A percentile compares a stretch with the other conserved stretches of the same genome.
These are phyloP conservation scores for Halophytophthora polymorphica DNA, from an alignment of 352 stramenopile genomes.

Conservation along the genomic window DNA sequence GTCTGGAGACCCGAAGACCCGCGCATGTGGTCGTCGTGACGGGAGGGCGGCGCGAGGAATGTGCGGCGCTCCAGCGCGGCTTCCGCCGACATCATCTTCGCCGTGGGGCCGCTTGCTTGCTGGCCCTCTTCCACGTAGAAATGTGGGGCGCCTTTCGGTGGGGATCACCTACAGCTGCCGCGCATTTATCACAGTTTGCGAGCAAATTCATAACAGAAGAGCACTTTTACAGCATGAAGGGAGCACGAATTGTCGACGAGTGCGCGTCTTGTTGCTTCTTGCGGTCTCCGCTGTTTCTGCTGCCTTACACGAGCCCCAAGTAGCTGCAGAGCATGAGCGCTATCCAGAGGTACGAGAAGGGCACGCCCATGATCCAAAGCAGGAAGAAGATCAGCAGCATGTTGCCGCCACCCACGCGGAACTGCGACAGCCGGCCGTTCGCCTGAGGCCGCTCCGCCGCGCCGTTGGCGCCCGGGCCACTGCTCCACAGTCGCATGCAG, in stretches of 20 bases:
- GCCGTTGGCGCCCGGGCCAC: constrained; percentile 23
- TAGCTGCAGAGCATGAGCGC: constrained; percentile 75
- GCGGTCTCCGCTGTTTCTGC: not conserved
- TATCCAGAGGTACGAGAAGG: constrained; percentile 79
- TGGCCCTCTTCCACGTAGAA: not conserved
- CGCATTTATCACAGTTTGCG: no score
- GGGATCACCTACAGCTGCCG: no score
- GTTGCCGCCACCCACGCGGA: constrained; percentile 69
- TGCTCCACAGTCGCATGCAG: constrained; percentile 9
- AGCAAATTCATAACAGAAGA: no score
- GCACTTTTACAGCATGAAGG: no score
- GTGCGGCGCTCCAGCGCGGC: constrained; percentile 18
- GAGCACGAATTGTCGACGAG: no score
- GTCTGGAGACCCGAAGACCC: constrained; percentile 5
- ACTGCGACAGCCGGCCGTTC: constrained; percentile 44
- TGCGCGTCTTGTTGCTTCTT: no score
- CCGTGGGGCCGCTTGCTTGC: not conserved
- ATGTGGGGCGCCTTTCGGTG: constrained; percentile 6
- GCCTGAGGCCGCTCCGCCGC: constrained; percentile 22
- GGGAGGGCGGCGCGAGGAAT: constrained; percentile 16
- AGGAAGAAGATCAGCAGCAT: constrained; percentile 71
- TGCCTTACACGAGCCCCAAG: constrained; percentile 53
- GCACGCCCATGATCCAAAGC: constrained; percentile 80
- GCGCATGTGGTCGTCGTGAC: constrained; percentile 4
- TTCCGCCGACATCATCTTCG: constrained; percentile 11